Evolutionary conservation across 495 filamentous ascomycete genomes (phyloP).

Genomic region (Hyaloscypha hepaticicola): DNA sequence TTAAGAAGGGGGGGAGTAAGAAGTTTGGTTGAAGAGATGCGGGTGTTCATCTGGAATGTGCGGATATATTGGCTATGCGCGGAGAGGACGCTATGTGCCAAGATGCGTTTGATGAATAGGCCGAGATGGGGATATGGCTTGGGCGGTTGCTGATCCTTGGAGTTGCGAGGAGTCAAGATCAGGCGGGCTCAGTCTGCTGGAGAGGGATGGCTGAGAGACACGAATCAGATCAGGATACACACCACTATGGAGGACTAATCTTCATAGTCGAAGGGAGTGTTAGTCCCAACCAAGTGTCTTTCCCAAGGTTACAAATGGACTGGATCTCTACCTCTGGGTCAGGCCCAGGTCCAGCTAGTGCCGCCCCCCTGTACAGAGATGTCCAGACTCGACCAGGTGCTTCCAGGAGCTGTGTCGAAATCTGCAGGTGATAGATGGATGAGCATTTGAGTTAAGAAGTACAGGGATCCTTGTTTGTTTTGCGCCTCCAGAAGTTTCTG

Average conservation of each 20-base stretch:
- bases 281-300: not conserved
- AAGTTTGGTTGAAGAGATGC: constrained; percentile 31
- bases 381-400: not conserved
- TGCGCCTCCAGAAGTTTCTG: not conserved
- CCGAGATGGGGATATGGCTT: no score
- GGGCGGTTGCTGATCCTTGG: no score
- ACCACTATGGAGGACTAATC: not conserved
- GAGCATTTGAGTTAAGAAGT: not conserved
- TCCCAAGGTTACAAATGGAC: not conserved
- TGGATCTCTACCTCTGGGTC: not conserved
- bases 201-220: not conserved
- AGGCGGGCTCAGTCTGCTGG: no score
- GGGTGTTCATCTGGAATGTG: no score
- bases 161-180: no score
- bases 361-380: not conserved
- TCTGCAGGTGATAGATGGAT: not conserved
- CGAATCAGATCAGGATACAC: not conserved
- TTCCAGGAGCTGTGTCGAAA: not conserved
- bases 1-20: constrained; percentile 33
- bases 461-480: not conserved
- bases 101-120: no score
- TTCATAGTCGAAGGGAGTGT: not conserved
- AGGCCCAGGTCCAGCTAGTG: not conserved
- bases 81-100: no score
- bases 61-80: no score